Base-by-base conservation (phyloP, 345 rosid genomes). In the Acer campestre region DNA sequence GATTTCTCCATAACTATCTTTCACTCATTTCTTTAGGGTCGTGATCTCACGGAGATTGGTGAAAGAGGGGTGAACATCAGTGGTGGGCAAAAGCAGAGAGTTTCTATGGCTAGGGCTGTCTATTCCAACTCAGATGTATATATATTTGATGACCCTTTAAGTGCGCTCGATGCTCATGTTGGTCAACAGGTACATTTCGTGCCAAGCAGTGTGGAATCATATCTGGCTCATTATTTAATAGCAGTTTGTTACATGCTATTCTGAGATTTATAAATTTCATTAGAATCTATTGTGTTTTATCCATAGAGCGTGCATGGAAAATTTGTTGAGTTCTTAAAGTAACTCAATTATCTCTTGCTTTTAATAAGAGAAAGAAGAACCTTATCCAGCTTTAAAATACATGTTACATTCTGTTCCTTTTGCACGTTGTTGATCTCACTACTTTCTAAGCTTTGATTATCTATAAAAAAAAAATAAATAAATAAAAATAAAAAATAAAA, bases 11-110 rank as follows among this genome's bases (percentile, higher is more conserved):
- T 78, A 76, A 82, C 64, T 71, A 56, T 35, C 35, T 76, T 51
- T 48, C 29, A 29, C 64, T 38, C 20, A 6, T 62, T 44, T 80
- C 72, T 74, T 71, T 83, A 96, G 99, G 97, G 93, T 17, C 92
- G 86, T 78, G 99, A 96, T 89, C 85, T 88, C 71, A 89, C 98
- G 0, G 99, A 96, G 89, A 96, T 96, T 80, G 99, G 98, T 76
- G 99, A 96, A 84, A 92, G 99, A 81, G 99, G 99, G 76, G 99
- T 96, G 66, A 96, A 96, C 84, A 91, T 96, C 40, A 96, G 99
- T 80, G 99, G 99, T 73, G 99, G 99, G 81, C 99, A 96, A 71
- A 96, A 96, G 86, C 99, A 94, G 84, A 94, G 99, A 86, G 91
- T 96, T 81, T 94, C 99, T 61, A 90, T 96, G 97, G 99, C 99